phyloP scores from a whole-genome alignment of 495 filamentous ascomycete species.

The Viridothelium virens region DNA sequence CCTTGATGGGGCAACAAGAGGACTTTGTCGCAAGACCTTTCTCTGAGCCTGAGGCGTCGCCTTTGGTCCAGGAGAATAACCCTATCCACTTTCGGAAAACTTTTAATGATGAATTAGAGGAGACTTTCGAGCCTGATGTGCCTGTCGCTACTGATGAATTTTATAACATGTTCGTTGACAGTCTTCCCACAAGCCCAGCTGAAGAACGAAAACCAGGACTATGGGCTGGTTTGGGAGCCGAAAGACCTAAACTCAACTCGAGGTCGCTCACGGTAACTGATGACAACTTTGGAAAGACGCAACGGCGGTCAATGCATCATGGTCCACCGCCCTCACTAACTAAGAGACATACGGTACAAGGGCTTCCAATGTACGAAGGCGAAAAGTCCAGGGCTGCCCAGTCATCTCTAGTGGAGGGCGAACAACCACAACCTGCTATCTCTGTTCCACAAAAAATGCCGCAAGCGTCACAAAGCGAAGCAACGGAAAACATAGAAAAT shows the following conservation, averaged over 20 bases:
- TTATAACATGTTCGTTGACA: conserved; percentile 21
- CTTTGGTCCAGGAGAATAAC: not conserved
- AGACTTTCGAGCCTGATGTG: conserved; percentile 10
- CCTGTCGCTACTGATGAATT: conserved; percentile 21
- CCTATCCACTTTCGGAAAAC: not conserved
- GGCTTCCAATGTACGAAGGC: not conserved
- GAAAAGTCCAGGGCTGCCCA: not conserved
- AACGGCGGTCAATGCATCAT: not conserved
- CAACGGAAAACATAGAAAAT: too few species aligned
- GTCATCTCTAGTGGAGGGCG: not conserved
- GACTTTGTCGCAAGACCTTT: not conserved
- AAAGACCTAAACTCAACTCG: not conserved
- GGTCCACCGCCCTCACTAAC: not conserved
- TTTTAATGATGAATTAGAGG: not conserved
- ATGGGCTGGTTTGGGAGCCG: too few species aligned
- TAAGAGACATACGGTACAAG: conserved; percentile 1
- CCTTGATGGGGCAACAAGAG: not conserved
- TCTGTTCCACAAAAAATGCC: too few species aligned
- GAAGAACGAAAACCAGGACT: not conserved
- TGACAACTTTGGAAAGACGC: not conserved
- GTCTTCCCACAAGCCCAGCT: conserved; percentile 14
- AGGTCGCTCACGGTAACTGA: too few species aligned
- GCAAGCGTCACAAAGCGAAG: too few species aligned
- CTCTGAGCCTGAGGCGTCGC: not conserved
- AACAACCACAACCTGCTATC: not conserved